Evolutionary conservation across 257 asterid species (phyloP).

Genomic region (Capsicum pubescens): DNA sequence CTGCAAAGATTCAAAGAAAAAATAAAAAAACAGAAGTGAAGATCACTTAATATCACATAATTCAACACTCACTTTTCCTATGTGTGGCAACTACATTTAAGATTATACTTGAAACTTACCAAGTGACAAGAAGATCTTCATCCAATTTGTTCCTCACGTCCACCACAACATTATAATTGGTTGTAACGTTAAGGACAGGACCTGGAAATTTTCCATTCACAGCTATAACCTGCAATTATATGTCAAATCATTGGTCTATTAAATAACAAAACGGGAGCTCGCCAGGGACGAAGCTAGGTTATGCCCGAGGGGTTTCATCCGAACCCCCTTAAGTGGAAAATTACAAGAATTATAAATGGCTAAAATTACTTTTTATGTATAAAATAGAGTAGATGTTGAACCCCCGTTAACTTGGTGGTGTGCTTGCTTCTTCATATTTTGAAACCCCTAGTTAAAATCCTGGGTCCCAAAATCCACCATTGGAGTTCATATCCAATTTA

Average conservation of each 20-base stretch:
- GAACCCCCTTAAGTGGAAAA: too few species aligned
- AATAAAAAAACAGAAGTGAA: not conserved
- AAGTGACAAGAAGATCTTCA: conserved; percentile 78
- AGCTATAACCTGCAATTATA: conserved; percentile 70
- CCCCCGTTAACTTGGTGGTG: too few species aligned
- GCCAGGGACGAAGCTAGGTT: not conserved
- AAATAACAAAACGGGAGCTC: not conserved
- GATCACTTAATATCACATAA: not conserved
- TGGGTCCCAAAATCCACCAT: too few species aligned
- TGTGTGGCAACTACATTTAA: not conserved
- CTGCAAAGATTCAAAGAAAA: conserved; percentile 44
- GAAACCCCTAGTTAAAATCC: too few species aligned
- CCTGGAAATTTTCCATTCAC: conserved; percentile 90
- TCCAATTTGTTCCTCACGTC: conserved; percentile 85
- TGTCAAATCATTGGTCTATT: not conserved
- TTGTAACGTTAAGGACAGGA: conserved; percentile 78
- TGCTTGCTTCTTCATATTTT: too few species aligned
- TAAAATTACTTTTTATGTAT: too few species aligned
- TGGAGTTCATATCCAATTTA: not conserved
- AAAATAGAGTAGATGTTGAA: too few species aligned
- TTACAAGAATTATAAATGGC: too few species aligned
- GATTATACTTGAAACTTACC: conserved; percentile 50
- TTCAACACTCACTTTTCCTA: not conserved
- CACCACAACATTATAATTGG: conserved; percentile 83
- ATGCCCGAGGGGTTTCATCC: too few species aligned